A percentile compares a stretch with the other conserved stretches of the same genome.
phyloP scores from a whole-genome alignment of 441 rosid genomes.

The Jatropha podagrica region DNA sequence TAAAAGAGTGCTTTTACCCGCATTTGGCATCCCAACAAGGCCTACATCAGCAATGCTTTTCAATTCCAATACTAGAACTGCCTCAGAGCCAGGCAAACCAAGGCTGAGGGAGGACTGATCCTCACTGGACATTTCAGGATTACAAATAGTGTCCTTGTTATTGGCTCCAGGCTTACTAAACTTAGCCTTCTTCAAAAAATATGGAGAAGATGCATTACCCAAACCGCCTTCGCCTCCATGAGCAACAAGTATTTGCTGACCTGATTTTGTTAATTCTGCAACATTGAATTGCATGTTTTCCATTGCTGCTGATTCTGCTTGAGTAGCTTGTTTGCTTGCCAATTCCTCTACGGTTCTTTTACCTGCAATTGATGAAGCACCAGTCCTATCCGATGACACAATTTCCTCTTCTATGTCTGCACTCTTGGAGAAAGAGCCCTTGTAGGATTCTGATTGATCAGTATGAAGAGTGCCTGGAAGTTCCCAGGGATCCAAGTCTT shows the following conservation, averaged over 20 bases:
- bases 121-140: constrained; percentile 27
- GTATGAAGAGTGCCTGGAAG: constrained; percentile 66
- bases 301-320: constrained; percentile 26
- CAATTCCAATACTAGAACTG: constrained; percentile 62
- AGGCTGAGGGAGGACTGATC: constrained; percentile 36
- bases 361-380: constrained; percentile 10
- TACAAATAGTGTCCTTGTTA: constrained; percentile 19
- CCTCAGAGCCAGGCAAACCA: constrained; percentile 64
- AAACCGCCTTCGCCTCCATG: constrained; percentile 82
- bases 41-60: constrained; percentile 96
- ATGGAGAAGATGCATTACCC: constrained; percentile 55
- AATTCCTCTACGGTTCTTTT: constrained; percentile 18
- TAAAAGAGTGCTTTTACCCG: constrained; percentile 88
- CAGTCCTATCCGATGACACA: constrained; percentile 18
- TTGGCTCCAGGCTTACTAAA: constrained; percentile 23
- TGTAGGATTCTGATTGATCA: constrained; percentile 29
- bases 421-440: constrained; percentile 24
- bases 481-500: constrained; percentile 80
- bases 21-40: constrained; percentile 89
- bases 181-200: constrained; percentile 40
- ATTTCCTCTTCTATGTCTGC: constrained; percentile 23
- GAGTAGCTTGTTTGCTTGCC: constrained; percentile 19
- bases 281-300: constrained; percentile 53
- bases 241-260: constrained; percentile 66
- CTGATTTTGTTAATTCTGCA: constrained; percentile 63